Base-by-base conservation (phyloP, 805 yeast genomes). In the Barnettozyma sp. region DNA sequence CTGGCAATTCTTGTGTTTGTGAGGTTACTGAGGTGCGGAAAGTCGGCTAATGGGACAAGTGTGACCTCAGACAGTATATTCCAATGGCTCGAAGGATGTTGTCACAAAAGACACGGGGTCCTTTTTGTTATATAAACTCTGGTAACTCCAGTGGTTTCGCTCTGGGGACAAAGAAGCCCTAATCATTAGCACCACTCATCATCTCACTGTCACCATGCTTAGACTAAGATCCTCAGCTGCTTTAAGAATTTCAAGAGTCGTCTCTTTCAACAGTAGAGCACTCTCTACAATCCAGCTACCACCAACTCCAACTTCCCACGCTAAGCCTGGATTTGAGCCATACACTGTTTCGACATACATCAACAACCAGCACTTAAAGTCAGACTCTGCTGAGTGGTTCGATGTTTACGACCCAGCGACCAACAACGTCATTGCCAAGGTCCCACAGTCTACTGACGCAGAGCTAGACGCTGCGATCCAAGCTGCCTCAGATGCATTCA, bases 401-500 rank as follows among this genome's bases (percentile, higher is more conserved):
- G 85, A 79, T 43, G 68, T 82, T 36, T 76, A 68, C 55, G 90
- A 81, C 55, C 90, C 90, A 16, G 82, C 88, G 39, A 81, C 90
- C 36, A 71, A 79, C 57, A 53, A 63, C 44, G 72, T 79, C 31
- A 76, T 82, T 26, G 66, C 82, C 21, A 66, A 71, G 46, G 87
- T 80, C 17, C 88, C 90, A 6, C 87, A 81, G 60, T 66, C 76
- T 26, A 81, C 90, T 13, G 71, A 69, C 6, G 70, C 63, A 35
- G 90, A 81, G 58, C 62, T 81, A 52, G 71, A 69, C 40, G 69
- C 66, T 15, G 87, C 88, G 7, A 76, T 81, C 34, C 75, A 68
- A 23, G 62, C 81, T 18, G 86, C 87, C 6, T 67, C 69, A 39
- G 60, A 56, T 25, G 83, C 85, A n/a, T 81, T 77, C 62, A 59